Conservation (phyloP, 108 stramenopile species). For the Discostella stelligeroides region DNA sequence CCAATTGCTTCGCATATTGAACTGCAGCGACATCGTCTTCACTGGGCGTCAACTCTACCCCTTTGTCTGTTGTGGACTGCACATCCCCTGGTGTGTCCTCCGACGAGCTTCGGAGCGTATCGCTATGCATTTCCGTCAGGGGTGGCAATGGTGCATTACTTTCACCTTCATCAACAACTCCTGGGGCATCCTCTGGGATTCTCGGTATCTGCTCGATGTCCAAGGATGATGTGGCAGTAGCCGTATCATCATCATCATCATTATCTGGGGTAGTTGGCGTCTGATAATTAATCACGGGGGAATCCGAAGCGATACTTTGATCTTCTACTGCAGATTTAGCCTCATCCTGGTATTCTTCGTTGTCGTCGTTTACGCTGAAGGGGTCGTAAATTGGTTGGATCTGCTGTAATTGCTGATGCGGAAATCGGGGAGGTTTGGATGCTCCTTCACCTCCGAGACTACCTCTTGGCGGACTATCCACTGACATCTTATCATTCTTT, state of each 20-base stretch:
- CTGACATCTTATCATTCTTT: background rate
- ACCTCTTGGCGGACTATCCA: background rate
- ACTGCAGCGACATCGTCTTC: constrained; percentile 5
- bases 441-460: too few species aligned
- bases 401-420: constrained; percentile 11
- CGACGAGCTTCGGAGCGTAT: too few species aligned
- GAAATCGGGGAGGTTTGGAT: constrained; percentile 21
- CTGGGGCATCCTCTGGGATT: too few species aligned
- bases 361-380: constrained; percentile 36
- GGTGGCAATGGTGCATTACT: too few species aligned
- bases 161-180: too few species aligned
- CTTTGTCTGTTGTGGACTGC: background rate
- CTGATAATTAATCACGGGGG: background rate
- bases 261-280: constrained; percentile 1
- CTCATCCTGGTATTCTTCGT: constrained; percentile 7
- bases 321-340: constrained; percentile 3
- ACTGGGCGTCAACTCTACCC: background rate
- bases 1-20: constrained; percentile 24
- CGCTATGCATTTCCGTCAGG: too few species aligned
- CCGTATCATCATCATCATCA: too few species aligned
- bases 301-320: constrained; percentile 5
- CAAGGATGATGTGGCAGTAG: too few species aligned
- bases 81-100: too few species aligned
- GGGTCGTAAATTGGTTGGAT: constrained; percentile 44
- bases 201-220: too few species aligned